Evolutionary conservation across 495 filamentous ascomycete genomes (phyloP).

Genomic region (Umbilicaria muhlenbergii): DNA sequence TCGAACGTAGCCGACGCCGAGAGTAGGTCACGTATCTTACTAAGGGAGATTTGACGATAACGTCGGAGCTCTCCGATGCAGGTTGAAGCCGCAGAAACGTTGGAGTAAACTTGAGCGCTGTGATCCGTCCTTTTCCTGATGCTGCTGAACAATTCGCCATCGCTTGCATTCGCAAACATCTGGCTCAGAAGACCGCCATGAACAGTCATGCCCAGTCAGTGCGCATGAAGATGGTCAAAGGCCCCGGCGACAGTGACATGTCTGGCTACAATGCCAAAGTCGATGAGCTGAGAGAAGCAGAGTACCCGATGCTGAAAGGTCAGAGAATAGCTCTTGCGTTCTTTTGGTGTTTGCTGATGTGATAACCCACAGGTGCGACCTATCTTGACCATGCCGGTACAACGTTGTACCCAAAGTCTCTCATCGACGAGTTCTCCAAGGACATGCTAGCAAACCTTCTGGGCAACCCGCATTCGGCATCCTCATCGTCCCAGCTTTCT

Average conservation of each 20-base stretch:
- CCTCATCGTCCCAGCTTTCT: slow-evolving; percentile 62
- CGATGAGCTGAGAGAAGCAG: slow-evolving; percentile 47
- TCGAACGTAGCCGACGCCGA: no score
- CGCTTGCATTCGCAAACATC: no score
- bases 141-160: no score
- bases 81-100: no score
- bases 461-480: slow-evolving; percentile 86
- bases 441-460: slow-evolving; percentile 69
- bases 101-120: no score
- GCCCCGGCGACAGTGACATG: neutral
- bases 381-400: slow-evolving; percentile 94
- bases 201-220: neutral
- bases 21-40: no score
- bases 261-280: slow-evolving; percentile 47
- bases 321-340: slow-evolving; percentile 7
- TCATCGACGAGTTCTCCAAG: slow-evolving; percentile 58
- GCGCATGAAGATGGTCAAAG: neutral
- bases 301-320: slow-evolving; percentile 84
- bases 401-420: slow-evolving; percentile 64
- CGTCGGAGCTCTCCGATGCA: no score
- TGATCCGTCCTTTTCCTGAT: no score
- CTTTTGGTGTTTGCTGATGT: slow-evolving; percentile 7
- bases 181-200: slow-evolving; percentile 10
- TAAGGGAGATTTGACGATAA: no score
- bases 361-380: slow-evolving; percentile 40